Percentiles rank a stretch among this genome's conserved stretches.
Evolutionary conservation across 352 stramenopile species (phyloP).

Genomic region (Phytophthora capsici): DNA sequence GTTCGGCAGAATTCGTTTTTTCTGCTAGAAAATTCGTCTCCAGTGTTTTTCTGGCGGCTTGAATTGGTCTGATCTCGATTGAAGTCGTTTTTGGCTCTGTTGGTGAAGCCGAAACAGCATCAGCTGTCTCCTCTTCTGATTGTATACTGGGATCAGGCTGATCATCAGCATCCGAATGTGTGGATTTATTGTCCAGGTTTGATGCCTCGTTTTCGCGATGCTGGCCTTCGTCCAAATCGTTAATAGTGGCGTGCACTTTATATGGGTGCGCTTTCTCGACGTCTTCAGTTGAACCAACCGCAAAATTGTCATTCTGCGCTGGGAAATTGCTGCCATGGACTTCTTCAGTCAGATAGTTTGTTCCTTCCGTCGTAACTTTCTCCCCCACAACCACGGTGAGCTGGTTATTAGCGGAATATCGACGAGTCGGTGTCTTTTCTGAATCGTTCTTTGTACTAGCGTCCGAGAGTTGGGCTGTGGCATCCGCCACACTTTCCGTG

Average conservation of each 20-base stretch:
- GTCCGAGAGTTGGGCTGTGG: neutral
- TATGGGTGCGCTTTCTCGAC: neutral
- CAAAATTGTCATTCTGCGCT: neutral
- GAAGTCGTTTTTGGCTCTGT: neutral
- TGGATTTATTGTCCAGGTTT: neutral
- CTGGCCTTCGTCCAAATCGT: constrained; percentile 8
- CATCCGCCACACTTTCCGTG: neutral
- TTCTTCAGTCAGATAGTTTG: constrained; percentile 2
- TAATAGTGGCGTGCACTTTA: constrained; percentile 10
- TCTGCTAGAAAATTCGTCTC: constrained; percentile 1
- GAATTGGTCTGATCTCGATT: constrained; percentile 10
- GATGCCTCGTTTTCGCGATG: constrained; percentile 4
- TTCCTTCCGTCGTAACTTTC: neutral
- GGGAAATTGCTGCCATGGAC: neutral
- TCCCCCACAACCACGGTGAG: constrained; percentile 35
- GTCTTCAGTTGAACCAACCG: neutral
- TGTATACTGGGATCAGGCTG: neutral
- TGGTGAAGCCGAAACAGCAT: neutral
- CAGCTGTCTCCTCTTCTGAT: neutral
- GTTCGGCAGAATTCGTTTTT: constrained; percentile 8
- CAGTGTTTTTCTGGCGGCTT: neutral
- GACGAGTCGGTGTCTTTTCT: constrained; percentile 7
- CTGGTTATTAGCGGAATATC: constrained; percentile 34
- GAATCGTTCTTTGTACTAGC: neutral
- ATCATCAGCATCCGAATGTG: neutral